A percentile compares a stretch with the other conserved stretches of the same genome.
Conservation (phyloP, 768 basidiomycete species). For the Hortiboletus campestris region DNA sequence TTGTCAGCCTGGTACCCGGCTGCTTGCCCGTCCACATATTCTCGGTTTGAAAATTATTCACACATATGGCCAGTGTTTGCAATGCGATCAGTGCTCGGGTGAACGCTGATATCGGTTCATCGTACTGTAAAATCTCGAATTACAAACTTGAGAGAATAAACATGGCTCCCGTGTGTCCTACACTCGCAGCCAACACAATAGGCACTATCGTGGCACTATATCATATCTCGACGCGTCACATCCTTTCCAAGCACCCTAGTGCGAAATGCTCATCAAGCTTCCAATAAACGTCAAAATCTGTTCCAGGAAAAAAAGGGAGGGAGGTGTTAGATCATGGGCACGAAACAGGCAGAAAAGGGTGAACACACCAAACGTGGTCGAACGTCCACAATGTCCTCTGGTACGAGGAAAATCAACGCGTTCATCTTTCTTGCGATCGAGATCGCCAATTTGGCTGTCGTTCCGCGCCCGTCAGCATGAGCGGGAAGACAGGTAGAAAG, state of each 20-base stretch:
- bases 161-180: neutral
- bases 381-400: constrained; percentile 95
- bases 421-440: constrained; percentile 99
- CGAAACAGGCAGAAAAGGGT: neutral
- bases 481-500: neutral
- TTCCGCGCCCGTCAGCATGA: neutral
- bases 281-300: constrained; percentile 96
- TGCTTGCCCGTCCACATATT: no score
- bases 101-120: no score
- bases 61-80: no score
- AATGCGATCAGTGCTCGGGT: no score
- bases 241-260: neutral
- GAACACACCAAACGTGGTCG: constrained; percentile 79
- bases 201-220: neutral
- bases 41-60: no score
- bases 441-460: constrained; percentile 91
- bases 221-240: neutral
- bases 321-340: neutral
- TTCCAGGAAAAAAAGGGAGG: neutral
- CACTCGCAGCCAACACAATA: neutral
- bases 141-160: neutral
- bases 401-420: constrained; percentile 92
- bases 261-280: constrained; percentile 78
- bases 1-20: no score
- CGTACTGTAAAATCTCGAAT: neutral